A percentile compares a stretch with the other conserved stretches of the same genome.
Evolutionary conservation across 345 rosid species (phyloP).

Genomic region (Lagerstroemia speciosa): DNA sequence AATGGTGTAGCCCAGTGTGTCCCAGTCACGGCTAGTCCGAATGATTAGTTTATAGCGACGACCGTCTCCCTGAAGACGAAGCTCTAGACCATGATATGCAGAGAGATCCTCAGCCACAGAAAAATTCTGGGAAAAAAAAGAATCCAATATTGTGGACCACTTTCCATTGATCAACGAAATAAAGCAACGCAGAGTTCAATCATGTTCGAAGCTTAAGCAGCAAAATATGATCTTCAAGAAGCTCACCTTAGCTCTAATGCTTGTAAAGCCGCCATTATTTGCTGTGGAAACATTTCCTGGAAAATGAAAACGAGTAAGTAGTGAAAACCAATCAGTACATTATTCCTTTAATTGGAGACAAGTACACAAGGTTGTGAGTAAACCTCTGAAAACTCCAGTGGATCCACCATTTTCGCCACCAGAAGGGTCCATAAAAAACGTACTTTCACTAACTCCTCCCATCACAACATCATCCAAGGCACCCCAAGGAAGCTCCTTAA

Average conservation of each 20-base stretch:
- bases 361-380: conserved; percentile 9
- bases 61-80: conserved; percentile 78
- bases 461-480: conserved; percentile 95
- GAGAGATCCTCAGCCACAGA: conserved; percentile 66
- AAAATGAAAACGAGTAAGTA: not conserved
- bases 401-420: conserved; percentile 75
- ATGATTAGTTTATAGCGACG: conserved; percentile 73
- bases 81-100: conserved; percentile 84
- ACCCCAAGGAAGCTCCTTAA: conserved; percentile 88
- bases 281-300: conserved; percentile 82
- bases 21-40: conserved; percentile 78
- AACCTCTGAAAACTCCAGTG: conserved; percentile 73
- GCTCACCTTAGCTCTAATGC: conserved; percentile 73
- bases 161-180: not conserved
- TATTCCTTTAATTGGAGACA: not conserved
- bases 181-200: not conserved
- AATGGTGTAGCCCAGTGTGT: conserved; percentile 75
- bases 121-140: conserved; percentile 52
- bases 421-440: conserved; percentile 45
- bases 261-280: conserved; percentile 89
- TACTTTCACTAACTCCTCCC: conserved; percentile 95
- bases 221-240: not conserved
- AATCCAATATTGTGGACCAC: not conserved
- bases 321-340: not conserved
- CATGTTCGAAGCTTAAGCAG: too few species aligned